Evolutionary conservation across 2,329 filamentous ascomycete genomes (phyloP), one percentile per base, ranked within the genome.

Genomic region (Alternaria panax): DNA sequence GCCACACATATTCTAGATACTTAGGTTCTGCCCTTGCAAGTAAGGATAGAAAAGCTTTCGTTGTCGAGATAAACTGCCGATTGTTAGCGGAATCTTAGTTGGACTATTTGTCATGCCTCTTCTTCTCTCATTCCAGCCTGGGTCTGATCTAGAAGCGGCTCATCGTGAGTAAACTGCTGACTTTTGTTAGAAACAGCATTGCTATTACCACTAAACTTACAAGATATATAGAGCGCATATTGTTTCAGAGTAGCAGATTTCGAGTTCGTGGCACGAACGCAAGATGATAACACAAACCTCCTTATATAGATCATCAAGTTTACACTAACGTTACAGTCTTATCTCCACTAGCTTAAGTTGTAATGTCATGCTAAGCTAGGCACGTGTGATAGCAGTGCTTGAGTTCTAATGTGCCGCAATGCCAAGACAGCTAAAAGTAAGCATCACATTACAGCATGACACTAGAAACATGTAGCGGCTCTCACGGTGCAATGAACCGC

Each of bases 141-240:
- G 25, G n/a, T 55, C 40, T 51, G 22, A 56, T 55, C 52, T 42
- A 60, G 46, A 51, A 52, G 52, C 41, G 41, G 57, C 53, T 56
- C 8, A 48, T 60, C 20, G 20, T 46, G 7, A 56, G 46, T 45
- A 51, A 25, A 18, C 41, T 52, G 18, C 52, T 60, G 20, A 24
- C 20, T 38, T 14, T 51, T 60, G 32, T 60, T 56, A 60, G 53
- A 42, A 38, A 46, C 27, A 41, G 46, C 25, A 56, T 60, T 55
- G 18, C 40, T 60, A 60, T 38, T 52, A 56, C 6, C 12, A 42
- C 22, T 36, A 42, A 56, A 56, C 32, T 20, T 60, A 56, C 46
- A 20, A 60, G 41, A 51, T 51, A n/a, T 59, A 60, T 56, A 9
- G 52, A 38, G 41, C 27, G 27, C 47, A 60, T 60, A 60, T 38